Base-by-base conservation (phyloP, 164 flowering plant species). In the Stephania yunnanensis region DNA sequence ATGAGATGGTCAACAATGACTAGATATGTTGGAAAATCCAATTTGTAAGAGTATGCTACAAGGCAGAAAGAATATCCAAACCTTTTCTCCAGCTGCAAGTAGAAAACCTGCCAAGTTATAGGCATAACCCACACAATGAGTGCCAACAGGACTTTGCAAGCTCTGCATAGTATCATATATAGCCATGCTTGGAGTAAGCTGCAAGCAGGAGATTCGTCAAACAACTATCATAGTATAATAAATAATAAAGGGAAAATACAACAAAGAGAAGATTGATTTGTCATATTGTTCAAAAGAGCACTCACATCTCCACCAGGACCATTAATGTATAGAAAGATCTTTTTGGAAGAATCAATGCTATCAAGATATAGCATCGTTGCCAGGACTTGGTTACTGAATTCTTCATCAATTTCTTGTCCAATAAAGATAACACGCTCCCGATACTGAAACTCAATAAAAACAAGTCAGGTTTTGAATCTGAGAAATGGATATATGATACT, bases 251-350 rank as follows among this genome's bases (percentile, higher is more conserved):
- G 55, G 4, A 79, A 46, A 11, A 71, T 29, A 13, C 8, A 68
- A 46, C 6, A 44, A 19, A 46, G 78, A 11, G 25, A 12, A 25
- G 61, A 7, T 48, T 48, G 61, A 64, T 29, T 4, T 52, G 64
- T 72, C 72, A 42, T 72, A 15, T 46, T 46, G 11, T 71, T 67
- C 19, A 1, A 63, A 44, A 78, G 78, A 69, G 50, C 78, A 90
- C 98, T 92, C 82, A 95, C 99, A 90, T 93, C 98, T 73, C 99
- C 98, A 78, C 99, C 97, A 65, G 88, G 88, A 79, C 94, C 84
- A 85, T 82, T 89, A 73, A 95, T 87, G 76, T 84, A 93, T 19
- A 95, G 46, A 76, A 83, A 87, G 3, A 93, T 70, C 85, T 74
- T 89, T 78, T 87, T 86, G 50, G 85, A 74, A 78, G 87, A 80